Evolutionary conservation across 805 yeast species (phyloP).

Genomic region (Cyberlindnera sargentensis): DNA sequence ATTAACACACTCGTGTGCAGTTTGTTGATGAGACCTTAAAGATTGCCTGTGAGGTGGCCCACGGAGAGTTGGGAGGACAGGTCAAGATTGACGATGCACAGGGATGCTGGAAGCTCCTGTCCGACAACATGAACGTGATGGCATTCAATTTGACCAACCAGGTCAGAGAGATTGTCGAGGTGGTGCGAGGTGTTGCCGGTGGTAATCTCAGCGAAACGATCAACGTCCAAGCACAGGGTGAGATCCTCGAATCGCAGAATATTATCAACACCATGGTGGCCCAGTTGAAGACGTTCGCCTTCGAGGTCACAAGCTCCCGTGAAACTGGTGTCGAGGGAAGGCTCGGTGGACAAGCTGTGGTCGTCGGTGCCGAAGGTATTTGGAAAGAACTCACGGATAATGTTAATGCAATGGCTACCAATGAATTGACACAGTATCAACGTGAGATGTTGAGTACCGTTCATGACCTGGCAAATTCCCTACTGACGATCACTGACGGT

Average conservation of each 20-base stretch:
- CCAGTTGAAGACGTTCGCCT: conserved; percentile 77
- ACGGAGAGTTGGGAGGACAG: conserved; percentile 85
- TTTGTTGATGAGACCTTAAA: conserved; percentile 65
- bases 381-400: conserved; percentile 90
- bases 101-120: conserved; percentile 83
- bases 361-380: conserved; percentile 79
- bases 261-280: conserved; percentile 91
- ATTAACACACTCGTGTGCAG: conserved; percentile 83
- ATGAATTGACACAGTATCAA: conserved; percentile 84
- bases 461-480: conserved; percentile 78
- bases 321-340: conserved; percentile 92
- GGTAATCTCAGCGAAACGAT: conserved; percentile 81
- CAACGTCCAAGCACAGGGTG: conserved; percentile 89
- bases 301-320: conserved; percentile 84
- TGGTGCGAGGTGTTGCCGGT: conserved; percentile 80
- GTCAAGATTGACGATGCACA: conserved; percentile 73
- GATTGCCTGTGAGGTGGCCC: conserved; percentile 85
- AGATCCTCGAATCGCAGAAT: conserved; percentile 75
- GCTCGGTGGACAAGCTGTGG: conserved; percentile 87
- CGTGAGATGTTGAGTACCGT: conserved; percentile 88
- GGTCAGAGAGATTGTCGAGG: conserved; percentile 86
- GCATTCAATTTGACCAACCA: conserved; percentile 82
- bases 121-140: conserved; percentile 88
- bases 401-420: conserved; percentile 89
- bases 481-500: conserved; percentile 83